These are phyloP conservation scores for Zygosaccharomyces rouxii DNA, from an alignment of 805 yeast species.

Conservation along the genomic window DNA sequence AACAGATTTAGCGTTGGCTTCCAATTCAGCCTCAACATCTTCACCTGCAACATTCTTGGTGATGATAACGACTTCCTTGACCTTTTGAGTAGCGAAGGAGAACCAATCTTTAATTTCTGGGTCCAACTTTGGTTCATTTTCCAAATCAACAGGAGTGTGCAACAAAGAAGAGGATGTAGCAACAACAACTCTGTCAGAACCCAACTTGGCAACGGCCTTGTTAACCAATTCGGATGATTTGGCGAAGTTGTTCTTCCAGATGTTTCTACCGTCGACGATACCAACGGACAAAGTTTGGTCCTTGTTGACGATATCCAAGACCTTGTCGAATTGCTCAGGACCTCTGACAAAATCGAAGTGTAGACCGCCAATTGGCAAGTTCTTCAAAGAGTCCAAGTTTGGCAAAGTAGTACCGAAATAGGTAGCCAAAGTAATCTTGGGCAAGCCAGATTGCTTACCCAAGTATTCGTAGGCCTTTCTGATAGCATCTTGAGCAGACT, in stretches of 20 bases:
- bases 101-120: conserved; percentile 95
- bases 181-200: conserved; percentile 79
- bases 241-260: conserved; percentile 96
- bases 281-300: conserved; percentile 89
- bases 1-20: conserved; percentile 82
- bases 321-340: conserved; percentile 92
- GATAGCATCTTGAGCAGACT: conserved; percentile 77
- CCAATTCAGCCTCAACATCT: conserved; percentile 71
- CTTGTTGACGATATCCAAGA: conserved; percentile 57
- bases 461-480: conserved; percentile 80
- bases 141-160: conserved; percentile 97
- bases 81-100: conserved; percentile 96
- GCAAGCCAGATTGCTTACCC: conserved; percentile 58
- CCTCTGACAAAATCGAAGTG: conserved; percentile 95
- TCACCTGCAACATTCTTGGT: conserved; percentile 84
- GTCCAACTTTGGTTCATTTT: conserved; percentile 85
- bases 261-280: conserved; percentile 98
- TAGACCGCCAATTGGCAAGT: conserved; percentile 89
- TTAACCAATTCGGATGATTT: conserved; percentile 78
- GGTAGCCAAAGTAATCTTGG: conserved; percentile 79
- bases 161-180: conserved; percentile 95
- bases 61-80: conserved; percentile 82
- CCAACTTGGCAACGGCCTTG: conserved; percentile 79
- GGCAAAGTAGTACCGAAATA: conserved; percentile 99
- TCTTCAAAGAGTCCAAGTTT: conserved; percentile 84